Evolutionary conservation across 2,329 filamentous ascomycete genomes (phyloP).

Genomic region (Exophiala aquamarina): DNA sequence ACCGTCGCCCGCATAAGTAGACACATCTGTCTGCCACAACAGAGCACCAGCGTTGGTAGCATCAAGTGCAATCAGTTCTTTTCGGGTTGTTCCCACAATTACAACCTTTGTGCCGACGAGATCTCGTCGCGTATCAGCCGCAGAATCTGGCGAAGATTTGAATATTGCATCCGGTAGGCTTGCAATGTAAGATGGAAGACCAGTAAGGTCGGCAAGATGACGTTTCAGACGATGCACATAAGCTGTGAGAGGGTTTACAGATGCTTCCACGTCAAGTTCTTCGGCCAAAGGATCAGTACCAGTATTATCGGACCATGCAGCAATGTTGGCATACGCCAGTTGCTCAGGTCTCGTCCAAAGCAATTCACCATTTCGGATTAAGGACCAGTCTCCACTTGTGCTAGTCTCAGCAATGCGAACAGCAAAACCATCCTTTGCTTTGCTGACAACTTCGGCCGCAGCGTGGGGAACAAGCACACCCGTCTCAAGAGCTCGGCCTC

Average conservation of each 20-base stretch:
- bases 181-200: conserved; percentile 72
- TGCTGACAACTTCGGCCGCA: conserved; percentile 78
- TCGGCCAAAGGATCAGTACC: conserved; percentile 73
- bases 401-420: conserved; percentile 72
- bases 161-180: conserved; percentile 68
- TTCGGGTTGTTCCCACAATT: conserved; percentile 75
- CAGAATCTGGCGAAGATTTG: conserved; percentile 12
- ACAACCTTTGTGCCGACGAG: conserved; percentile 90
- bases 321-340: conserved; percentile 74
- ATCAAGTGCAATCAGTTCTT: conserved; percentile 78
- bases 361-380: conserved; percentile 77
- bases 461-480: conserved; percentile 51
- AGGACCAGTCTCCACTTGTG: conserved; percentile 70
- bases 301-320: conserved; percentile 75
- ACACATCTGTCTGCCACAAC: conserved; percentile 68
- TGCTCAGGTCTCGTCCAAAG: conserved; percentile 83
- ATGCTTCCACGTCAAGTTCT: conserved; percentile 80
- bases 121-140: conserved; percentile 53
- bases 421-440: conserved; percentile 66
- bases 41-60: conserved; percentile 71
- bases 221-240: conserved; percentile 84
- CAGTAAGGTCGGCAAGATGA: conserved; percentile 74
- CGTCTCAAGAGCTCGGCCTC: conserved; percentile 32
- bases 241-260: conserved; percentile 75
- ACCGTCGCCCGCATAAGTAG: conserved; percentile 56